Percentiles rank a stretch among this genome's conserved stretches.
These are phyloP conservation scores for Volvariella surrecta DNA, from an alignment of 1,284 basidiomycete genomes.

Conservation along the genomic window DNA sequence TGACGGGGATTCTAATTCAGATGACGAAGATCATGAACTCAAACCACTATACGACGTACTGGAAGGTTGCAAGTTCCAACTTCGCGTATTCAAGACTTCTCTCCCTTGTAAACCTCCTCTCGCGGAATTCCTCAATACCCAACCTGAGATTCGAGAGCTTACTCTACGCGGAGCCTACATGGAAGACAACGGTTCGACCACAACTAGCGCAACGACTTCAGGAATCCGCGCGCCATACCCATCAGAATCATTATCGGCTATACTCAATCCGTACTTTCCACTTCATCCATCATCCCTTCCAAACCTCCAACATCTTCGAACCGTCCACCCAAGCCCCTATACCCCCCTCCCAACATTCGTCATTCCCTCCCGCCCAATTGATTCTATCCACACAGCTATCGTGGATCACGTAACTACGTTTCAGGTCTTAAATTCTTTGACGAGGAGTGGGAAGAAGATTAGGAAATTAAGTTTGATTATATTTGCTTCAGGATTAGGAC, in stretches of 20 bases:
- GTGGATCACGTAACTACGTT: constrained; percentile 19
- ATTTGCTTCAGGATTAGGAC: constrained; percentile 35
- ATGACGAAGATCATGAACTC: too few relatives aligned
- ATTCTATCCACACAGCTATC: constrained; percentile 46
- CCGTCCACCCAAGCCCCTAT: constrained; percentile 39
- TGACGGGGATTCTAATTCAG: too few relatives aligned
- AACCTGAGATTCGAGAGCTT: constrained; percentile 39
- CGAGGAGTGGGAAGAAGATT: constrained; percentile 28
- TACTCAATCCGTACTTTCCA: constrained; percentile 17
- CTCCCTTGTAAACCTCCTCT: constrained; percentile 39
- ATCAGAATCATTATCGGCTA: not conserved
- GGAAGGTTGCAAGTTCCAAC: constrained; percentile 30
- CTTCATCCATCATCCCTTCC: constrained; percentile 38
- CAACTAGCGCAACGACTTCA: constrained; percentile 10
- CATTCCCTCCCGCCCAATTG: constrained; percentile 35
- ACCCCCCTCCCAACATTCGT: constrained; percentile 36
- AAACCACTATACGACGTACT: constrained; percentile 15
- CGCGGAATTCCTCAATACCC: constrained; percentile 42
- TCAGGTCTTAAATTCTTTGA: constrained; percentile 37
- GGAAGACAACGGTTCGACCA: constrained; percentile 15
- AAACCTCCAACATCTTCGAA: constrained; percentile 37
- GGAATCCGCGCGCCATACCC: not conserved
- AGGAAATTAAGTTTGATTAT: constrained; percentile 48
- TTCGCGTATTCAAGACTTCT: constrained; percentile 41
- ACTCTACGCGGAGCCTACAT: constrained; percentile 39